A percentile compares a stretch with the other conserved stretches of the same genome.
These are phyloP conservation scores for Tilletia caries DNA, from an alignment of 1,284 basidiomycete genomes.

Conservation along the genomic window DNA sequence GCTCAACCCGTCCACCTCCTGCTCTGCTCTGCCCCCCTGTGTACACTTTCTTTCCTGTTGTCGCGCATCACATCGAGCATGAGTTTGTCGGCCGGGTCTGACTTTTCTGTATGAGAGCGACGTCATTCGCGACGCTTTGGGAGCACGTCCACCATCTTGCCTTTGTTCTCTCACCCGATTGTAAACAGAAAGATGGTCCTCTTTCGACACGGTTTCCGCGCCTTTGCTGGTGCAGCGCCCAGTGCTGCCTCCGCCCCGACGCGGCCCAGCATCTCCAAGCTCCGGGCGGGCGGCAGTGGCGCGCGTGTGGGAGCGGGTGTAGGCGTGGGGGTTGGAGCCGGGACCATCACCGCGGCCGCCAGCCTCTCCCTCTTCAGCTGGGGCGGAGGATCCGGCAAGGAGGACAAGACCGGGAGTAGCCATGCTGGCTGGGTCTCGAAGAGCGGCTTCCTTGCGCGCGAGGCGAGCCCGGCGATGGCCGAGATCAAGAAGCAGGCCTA, in stretches of 20 bases:
- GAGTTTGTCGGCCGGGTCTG: too few species aligned
- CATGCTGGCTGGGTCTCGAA: neutral
- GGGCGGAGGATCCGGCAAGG: neutral
- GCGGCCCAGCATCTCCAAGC: neutral
- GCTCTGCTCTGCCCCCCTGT: too few species aligned
- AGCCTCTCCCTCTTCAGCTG: neutral
- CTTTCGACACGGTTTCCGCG: neutral
- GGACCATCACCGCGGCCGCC: neutral
- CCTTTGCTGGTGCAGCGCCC: neutral
- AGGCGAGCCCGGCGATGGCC: neutral
- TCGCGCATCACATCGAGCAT: neutral
- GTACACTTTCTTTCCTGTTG: neutral
- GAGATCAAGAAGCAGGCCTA: neutral
- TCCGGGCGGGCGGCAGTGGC: too few species aligned
- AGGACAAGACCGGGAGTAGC: neutral
- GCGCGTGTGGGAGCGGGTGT: neutral
- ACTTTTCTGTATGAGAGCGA: neutral
- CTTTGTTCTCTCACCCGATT: neutral
- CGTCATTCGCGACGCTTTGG: neutral
- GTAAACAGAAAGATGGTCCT: neutral
- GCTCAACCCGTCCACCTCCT: too few species aligned
- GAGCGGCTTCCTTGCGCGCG: conserved; percentile 7
- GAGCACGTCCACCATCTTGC: neutral
- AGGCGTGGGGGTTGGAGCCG: neutral
- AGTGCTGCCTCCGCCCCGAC: neutral